phyloP scores from a whole-genome alignment of 495 filamentous ascomycete species.

The Usnea hakonensis region DNA sequence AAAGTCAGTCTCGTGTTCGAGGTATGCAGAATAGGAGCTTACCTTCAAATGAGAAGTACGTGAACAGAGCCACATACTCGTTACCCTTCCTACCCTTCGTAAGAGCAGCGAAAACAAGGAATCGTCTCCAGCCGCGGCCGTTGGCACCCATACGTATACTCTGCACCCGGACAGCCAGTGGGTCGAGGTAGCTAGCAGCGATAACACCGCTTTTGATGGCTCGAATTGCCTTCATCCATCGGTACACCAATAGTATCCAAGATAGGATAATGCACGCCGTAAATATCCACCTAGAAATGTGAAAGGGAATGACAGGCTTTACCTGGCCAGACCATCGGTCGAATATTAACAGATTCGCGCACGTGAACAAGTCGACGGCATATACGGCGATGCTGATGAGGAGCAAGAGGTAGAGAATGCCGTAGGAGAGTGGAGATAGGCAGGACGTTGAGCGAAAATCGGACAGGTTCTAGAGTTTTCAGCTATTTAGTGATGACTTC shows the following conservation, averaged over 20 bases:
- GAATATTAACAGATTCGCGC: conserved; percentile 81
- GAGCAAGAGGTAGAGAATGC: conserved; percentile 70
- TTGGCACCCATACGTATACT: conserved; percentile 60
- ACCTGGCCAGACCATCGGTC: conserved; percentile 61
- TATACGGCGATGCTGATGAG: conserved; percentile 78
- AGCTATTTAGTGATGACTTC: conserved; percentile 14
- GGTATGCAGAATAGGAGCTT: conserved; percentile 24
- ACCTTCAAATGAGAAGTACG: conserved; percentile 93
- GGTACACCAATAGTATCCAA: conserved; percentile 64
- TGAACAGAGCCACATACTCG: conserved; percentile 86
- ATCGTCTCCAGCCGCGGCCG: conserved; percentile 70
- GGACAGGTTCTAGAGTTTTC: conserved; percentile 61
- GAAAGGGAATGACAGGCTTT: conserved; percentile 58
- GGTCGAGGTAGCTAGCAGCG: conserved; percentile 85
- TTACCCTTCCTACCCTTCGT: conserved; percentile 85
- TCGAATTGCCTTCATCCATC: conserved; percentile 67
- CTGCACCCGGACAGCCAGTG: conserved; percentile 72
- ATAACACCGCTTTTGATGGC: conserved; percentile 78
- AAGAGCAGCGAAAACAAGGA: conserved; percentile 85
- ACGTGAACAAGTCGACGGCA: conserved; percentile 84
- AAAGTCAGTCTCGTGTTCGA: conserved; percentile 19
- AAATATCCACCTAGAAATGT: conserved; percentile 82
- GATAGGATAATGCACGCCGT: conserved; percentile 81
- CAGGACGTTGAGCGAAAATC: conserved; percentile 82
- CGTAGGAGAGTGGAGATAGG: conserved; percentile 71